A percentile compares a stretch with the other conserved stretches of the same genome.
These are phyloP conservation scores for Takashimella tepidaria DNA, from an alignment of 1,284 basidiomycete species.

Conservation along the genomic window DNA sequence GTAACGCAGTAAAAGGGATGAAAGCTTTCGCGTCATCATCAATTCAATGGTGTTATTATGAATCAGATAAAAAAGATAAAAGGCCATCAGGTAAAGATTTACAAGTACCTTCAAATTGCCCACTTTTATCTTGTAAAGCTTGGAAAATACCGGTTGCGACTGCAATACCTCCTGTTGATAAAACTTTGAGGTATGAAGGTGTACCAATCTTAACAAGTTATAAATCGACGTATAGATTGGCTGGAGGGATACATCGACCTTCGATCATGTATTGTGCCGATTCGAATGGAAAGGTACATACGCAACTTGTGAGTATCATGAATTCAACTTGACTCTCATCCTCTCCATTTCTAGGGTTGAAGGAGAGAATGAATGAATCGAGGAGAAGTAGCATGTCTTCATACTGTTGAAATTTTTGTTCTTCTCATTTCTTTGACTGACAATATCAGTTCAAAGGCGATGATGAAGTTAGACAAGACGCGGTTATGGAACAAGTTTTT, in stretches of 20 bases:
- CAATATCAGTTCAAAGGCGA: conserved; percentile 84
- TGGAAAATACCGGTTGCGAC: conserved; percentile 79
- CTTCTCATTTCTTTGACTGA: too few species aligned
- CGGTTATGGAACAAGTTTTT: conserved; percentile 98
- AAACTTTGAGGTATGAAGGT: conserved; percentile 60
- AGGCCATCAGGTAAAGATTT: not conserved
- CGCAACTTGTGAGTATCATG: conserved; percentile 74
- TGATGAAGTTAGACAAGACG: conserved; percentile 92
- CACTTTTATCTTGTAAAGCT: conserved; percentile 17
- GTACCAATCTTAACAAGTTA: conserved; percentile 66
- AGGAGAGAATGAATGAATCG: too few species aligned
- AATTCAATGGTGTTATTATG: conserved; percentile 59
- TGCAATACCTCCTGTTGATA: conserved; percentile 63
- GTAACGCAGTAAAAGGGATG: conserved; percentile 53
- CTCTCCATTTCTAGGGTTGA: too few species aligned
- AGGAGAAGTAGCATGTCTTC: too few species aligned
- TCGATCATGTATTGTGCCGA: conserved; percentile 74
- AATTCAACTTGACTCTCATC: not conserved
- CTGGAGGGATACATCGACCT: conserved; percentile 77
- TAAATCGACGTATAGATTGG: conserved; percentile 57
- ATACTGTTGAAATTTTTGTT: too few species aligned
- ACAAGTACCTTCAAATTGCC: conserved; percentile 1
- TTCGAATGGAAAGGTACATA: conserved; percentile 63
- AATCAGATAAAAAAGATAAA: conserved; percentile 12
- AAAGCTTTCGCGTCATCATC: conserved; percentile 67